Evolutionary conservation across 345 rosid genomes (phyloP), one percentile per base, ranked within the genome.

Genomic region (Salix brachista): DNA sequence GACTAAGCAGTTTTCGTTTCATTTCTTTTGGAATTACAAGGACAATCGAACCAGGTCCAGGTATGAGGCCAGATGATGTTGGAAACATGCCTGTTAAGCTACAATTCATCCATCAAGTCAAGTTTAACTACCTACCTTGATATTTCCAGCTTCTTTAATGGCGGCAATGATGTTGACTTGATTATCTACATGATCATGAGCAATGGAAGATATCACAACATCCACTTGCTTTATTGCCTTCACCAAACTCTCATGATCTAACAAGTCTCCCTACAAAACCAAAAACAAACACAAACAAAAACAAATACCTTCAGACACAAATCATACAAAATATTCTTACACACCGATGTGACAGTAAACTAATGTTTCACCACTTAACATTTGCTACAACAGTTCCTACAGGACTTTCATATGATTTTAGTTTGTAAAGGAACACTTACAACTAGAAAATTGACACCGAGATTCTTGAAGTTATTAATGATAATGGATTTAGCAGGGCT

Each of bases 151-250:
- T 84, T 92, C 96, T 75, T 91, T 92, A 62, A 92, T 90, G 68
- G 97, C 98, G 2, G 89, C 85, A 30, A 92, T 80, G 84, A 94
- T 91, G 85, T 94, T 94, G 46, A 77, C 85, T 83, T 94, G 97
- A 84, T 91, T 94, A 3, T 83, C 83, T 3, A 91, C 8, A 78
- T 84, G 90, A 83, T 72, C 68, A 19, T 36, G n/a, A 13, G 91
- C 93, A 1, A 92, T 84, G 0, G 92, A 72, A 0, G 93, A 92
- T 65, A 94, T 92, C 78, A 94, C 98, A 78, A 91, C 91, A 82
- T 94, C 97, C 30, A 89, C 93, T 21, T 83, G 89, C 83, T 91
- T 91, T 28, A 89, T 79, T 1, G 96, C 93, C 71, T 88, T 87
- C 73, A 91, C 89, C 82, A 94, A 70, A 67, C 93, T 91, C 80